Percentiles rank a stretch among this genome's conserved stretches.
Conservation (phyloP, 2,329 filamentous ascomycete genomes). For the Fusarium brevicatenulatum region DNA sequence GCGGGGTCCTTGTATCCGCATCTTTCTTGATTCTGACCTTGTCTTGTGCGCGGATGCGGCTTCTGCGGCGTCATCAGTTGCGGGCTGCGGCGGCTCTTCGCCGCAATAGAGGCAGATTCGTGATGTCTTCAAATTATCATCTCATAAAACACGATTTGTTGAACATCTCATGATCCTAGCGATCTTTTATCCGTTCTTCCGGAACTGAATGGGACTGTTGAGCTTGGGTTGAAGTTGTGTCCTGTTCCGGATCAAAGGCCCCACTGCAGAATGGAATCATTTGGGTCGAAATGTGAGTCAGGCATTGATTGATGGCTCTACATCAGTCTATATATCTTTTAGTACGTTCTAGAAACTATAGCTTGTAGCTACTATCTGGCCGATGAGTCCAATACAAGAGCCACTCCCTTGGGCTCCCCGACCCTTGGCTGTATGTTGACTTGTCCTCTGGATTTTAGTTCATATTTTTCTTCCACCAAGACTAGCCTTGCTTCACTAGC, state of each 20-base stretch:
- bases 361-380: fast-evolving
- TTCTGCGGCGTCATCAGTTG: not conserved
- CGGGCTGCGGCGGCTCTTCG: not conserved
- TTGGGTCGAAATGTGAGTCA: not conserved
- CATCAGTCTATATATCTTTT: not conserved
- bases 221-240: not conserved
- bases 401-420: not conserved
- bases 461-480: too few relatives aligned
- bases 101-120: not conserved
- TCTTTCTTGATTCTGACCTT: not conserved
- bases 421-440: too few relatives aligned
- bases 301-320: fast-evolving
- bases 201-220: too few relatives aligned
- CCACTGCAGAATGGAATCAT: not conserved
- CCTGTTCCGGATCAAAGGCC: not conserved
- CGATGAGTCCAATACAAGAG: fast-evolving
- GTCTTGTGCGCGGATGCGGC: not conserved
- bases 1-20: not conserved
- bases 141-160: not conserved
- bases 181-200: not conserved
- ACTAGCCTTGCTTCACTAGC: not conserved
- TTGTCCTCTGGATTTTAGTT: too few relatives aligned
- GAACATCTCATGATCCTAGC: not conserved
- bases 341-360: too few relatives aligned
- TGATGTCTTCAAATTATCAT: not conserved